Evolutionary conservation across 306 rosid species (phyloP).

Genomic region (Psophocarpus tetragonolobus): DNA sequence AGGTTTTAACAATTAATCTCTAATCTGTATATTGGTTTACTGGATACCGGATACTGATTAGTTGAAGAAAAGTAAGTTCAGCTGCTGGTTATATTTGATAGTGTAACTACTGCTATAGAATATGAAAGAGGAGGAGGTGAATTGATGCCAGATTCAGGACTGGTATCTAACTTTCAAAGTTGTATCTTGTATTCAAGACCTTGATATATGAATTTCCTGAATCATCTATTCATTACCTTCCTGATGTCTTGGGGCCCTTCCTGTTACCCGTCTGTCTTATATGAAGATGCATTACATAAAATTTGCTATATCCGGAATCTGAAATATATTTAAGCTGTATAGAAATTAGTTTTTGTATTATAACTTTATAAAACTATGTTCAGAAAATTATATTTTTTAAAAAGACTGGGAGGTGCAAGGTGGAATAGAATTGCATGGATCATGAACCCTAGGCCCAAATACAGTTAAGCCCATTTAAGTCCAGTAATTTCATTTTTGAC

Average conservation of each 20-base stretch:
- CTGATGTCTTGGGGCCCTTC: constrained; percentile 68
- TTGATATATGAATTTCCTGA: constrained; percentile 70
- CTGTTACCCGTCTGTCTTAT: constrained; percentile 63
- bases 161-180: constrained; percentile 77
- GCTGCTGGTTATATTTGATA: not conserved
- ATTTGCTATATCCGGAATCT: too few relatives aligned
- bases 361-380: too few relatives aligned
- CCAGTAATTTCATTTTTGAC: not conserved
- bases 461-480: constrained; percentile 14
- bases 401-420: too few relatives aligned
- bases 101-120: not conserved
- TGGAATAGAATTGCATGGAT: too few relatives aligned
- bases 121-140: constrained; percentile 70
- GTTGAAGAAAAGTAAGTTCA: constrained; percentile 22
- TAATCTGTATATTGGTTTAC: constrained; percentile 1
- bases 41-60: constrained; percentile 27
- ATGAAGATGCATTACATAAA: constrained; percentile 84
- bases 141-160: constrained; percentile 73
- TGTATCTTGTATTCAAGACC: constrained; percentile 66
- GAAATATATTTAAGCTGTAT: too few relatives aligned
- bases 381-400: too few relatives aligned
- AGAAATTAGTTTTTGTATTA: too few relatives aligned
- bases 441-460: not conserved
- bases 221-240: constrained; percentile 67
- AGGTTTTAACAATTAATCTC: not conserved